Conservation (phyloP, 805 yeast species). For the Grigorovia yakushimaensis region DNA sequence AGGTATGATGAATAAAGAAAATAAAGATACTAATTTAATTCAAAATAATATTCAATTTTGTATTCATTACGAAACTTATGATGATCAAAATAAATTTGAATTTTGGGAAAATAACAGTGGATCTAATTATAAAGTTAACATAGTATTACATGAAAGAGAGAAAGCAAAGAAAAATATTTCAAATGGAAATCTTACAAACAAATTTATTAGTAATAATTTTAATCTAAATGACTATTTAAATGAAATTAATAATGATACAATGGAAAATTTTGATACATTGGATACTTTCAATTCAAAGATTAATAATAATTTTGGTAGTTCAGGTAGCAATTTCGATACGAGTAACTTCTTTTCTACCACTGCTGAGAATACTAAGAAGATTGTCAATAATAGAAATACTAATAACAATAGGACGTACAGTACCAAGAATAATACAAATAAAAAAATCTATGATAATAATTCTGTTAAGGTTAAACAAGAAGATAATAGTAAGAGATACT, state of each 20-base stretch:
- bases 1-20: not conserved
- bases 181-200: not conserved
- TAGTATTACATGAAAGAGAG: conserved; percentile 6
- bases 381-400: not conserved
- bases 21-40: conserved; percentile 3
- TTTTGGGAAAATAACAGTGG: conserved; percentile 26
- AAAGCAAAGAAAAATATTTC: not conserved
- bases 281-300: not conserved
- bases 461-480: not conserved
- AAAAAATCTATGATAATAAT: not conserved
- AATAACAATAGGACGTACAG: not conserved
- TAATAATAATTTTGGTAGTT: not conserved
- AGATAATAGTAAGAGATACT: not conserved
- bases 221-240: not conserved
- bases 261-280: not conserved
- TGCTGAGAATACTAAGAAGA: not conserved
- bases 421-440: not conserved
- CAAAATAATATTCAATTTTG: conserved; percentile 19
- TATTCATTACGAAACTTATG: conserved; percentile 19
- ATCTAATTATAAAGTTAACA: conserved; percentile 18
- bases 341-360: not conserved
- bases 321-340: not conserved
- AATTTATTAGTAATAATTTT: not conserved
- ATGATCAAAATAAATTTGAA: conserved; percentile 11
- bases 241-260: not conserved